Percentiles rank a stretch among this genome's conserved stretches.
Evolutionary conservation across 2,329 filamentous ascomycete genomes (phyloP).

Genomic region (Drechslerella coelobrocha): DNA sequence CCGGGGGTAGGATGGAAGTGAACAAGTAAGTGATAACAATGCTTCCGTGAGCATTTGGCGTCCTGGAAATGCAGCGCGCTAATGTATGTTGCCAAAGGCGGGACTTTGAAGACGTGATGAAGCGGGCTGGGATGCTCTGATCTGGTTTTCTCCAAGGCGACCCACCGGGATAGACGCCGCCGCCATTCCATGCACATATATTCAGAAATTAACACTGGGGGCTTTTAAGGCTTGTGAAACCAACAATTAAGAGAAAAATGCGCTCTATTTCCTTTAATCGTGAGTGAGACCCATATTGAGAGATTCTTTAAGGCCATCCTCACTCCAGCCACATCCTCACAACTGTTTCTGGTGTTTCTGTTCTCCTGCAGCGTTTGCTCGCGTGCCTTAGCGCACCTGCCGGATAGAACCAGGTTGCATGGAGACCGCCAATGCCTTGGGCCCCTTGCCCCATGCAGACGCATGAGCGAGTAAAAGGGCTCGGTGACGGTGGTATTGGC

Average conservation of each 20-base stretch:
- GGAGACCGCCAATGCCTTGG: conserved; percentile 33
- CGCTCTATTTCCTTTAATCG: background rate
- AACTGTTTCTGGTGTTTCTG: background rate
- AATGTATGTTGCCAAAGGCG: conserved; percentile 61
- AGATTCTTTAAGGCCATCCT: background rate
- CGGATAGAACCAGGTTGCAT: conserved; percentile 36
- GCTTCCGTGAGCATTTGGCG: background rate
- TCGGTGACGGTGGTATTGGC: conserved; percentile 15
- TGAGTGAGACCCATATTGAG: background rate
- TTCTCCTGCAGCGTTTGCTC: conserved; percentile 7
- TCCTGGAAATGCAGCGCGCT: background rate
- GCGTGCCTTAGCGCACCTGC: conserved; percentile 34
- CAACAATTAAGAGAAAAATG: no score
- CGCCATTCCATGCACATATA: background rate
- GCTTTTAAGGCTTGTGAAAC: background rate
- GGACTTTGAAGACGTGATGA: conserved; percentile 88
- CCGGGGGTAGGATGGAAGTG: conserved; percentile 75
- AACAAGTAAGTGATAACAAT: conserved; percentile 55
- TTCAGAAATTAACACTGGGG: background rate
- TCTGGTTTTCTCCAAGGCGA: conserved; percentile 55
- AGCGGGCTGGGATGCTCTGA: conserved; percentile 79
- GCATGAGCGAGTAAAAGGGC: conserved; percentile 8
- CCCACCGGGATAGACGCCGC: background rate
- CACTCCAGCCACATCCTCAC: background rate
- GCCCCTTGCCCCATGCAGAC: conserved; percentile 38